These are phyloP conservation scores for Dichomitus squalens DNA, from an alignment of 1,284 basidiomycete species.

Conservation along the genomic window DNA sequence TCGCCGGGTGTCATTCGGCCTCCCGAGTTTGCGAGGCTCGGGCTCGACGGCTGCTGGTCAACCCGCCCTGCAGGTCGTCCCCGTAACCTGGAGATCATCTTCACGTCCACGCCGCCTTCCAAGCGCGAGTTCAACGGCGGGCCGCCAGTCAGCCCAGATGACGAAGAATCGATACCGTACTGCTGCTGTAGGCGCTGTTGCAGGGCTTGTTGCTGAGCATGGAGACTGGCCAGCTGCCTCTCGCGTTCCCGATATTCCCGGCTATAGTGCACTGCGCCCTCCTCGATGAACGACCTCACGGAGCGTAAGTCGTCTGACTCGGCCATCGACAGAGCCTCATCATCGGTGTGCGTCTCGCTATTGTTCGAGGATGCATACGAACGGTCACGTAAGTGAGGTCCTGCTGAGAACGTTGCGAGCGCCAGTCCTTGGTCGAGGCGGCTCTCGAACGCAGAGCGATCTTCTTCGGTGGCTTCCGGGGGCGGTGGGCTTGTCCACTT, in stretches of 20 bases:
- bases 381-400: constrained; percentile 51
- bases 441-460: constrained; percentile 65
- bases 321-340: constrained; percentile 54
- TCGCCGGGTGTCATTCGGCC: constrained; percentile 14
- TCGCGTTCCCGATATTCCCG: constrained; percentile 23
- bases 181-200: constrained; percentile 16
- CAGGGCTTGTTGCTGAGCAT: constrained; percentile 19
- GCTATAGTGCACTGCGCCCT: constrained; percentile 26
- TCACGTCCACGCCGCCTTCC: constrained; percentile 27
- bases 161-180: constrained; percentile 25
- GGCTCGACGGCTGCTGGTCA: constrained; percentile 18
- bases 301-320: constrained; percentile 69
- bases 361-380: constrained; percentile 54
- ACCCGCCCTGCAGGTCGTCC: constrained; percentile 28
- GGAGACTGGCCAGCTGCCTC: constrained; percentile 20
- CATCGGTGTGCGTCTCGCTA: constrained; percentile 65
- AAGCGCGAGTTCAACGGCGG: constrained; percentile 15
- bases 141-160: constrained; percentile 14
- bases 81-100: constrained; percentile 28
- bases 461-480: constrained; percentile 68
- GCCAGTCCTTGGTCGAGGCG: constrained; percentile 64
- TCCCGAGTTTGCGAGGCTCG: constrained; percentile 11
- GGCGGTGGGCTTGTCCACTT: constrained; percentile 87
- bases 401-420: constrained; percentile 65
- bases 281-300: constrained; percentile 61